A percentile compares a stretch with the other conserved stretches of the same genome.
Evolutionary conservation across 139 green algal genomes (phyloP).

Genomic region (Picochlorum sp.): DNA sequence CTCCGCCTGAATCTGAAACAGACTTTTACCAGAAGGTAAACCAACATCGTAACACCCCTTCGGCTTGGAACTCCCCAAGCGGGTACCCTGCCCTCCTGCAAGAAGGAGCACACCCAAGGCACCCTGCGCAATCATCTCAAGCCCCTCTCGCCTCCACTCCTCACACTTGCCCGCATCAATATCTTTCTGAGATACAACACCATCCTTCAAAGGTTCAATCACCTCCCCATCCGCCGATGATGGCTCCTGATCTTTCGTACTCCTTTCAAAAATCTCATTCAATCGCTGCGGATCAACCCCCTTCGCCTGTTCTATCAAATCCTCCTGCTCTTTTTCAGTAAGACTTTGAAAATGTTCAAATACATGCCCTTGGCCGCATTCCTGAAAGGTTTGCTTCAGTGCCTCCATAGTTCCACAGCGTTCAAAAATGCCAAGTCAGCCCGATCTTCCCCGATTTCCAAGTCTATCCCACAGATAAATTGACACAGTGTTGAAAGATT

Average conservation of each 20-base stretch:
- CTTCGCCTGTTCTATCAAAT: constrained; percentile 21
- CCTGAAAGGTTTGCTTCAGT: not conserved
- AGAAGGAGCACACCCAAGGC: constrained; percentile 76
- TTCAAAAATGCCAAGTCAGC: too few species aligned
- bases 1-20: constrained; percentile 89
- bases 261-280: constrained; percentile 35
- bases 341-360: constrained; percentile 21
- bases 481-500: too few species aligned
- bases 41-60: constrained; percentile 95
- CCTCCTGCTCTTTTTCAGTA: constrained; percentile 21
- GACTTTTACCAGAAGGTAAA: constrained; percentile 76
- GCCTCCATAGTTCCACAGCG: not conserved
- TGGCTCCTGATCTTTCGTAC: constrained; percentile 4
- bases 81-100: constrained; percentile 87
- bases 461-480: too few species aligned
- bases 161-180: constrained; percentile 13
- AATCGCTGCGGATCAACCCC: constrained; percentile 43
- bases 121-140: constrained; percentile 46
- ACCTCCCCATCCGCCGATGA: constrained; percentile 7
- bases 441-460: too few species aligned
- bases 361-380: constrained; percentile 5
- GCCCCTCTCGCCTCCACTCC: constrained; percentile 29
- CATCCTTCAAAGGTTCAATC: not conserved
- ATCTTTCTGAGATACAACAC: constrained; percentile 26
- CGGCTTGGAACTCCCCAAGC: constrained; percentile 70